Base-by-base conservation (phyloP, 345 rosid species). In the Citrus unshiu region DNA sequence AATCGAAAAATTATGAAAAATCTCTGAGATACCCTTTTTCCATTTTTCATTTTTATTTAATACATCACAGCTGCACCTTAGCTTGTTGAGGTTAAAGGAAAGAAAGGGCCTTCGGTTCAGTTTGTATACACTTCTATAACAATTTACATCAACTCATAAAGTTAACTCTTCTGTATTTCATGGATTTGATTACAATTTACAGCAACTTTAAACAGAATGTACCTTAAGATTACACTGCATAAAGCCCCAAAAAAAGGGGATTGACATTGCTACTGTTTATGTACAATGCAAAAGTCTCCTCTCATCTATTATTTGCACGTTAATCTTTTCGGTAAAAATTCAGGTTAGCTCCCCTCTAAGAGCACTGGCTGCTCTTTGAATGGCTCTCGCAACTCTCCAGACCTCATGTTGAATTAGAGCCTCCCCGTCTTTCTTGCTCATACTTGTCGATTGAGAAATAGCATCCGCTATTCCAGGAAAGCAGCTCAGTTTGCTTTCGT, bases 331-430 rank as follows among this genome's bases (percentile, higher is more conserved):
- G n/a, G 32, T 37, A 16, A 4, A 19, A 9, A 9, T 77, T 88
- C 86, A 87, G 32, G 81, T 78, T 68, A 85, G 79, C 32, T 84
- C 83, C 65, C 98, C 99, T 83, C 72, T 83, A 5, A 96, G 97
- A 83, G 90, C 95, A 84, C 70, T 63, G 46, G 97, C 91, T 76
- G 94, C 95, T 79, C 98, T 90, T 78, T 86, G 89, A 70, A 96
- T 90, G 76, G 95, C 97, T 81, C 99, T 93, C 19, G 89, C 86
- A n/a, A 89, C 94, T 82, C 94, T 91, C 99, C 99, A 94, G 57
- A 91, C 83, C 87, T 96, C 95, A 56, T 93, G 99, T 80, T 91
- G 88, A 40, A 94, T 82, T 5, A 74, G 57, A 63, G 81, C 88
- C 58, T 46, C 69, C 77, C 72, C 63, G 2, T 85, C 78, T 40